Base-by-base conservation (phyloP, 2,329 filamentous ascomycete genomes). In the Aspergillus sp. region DNA sequence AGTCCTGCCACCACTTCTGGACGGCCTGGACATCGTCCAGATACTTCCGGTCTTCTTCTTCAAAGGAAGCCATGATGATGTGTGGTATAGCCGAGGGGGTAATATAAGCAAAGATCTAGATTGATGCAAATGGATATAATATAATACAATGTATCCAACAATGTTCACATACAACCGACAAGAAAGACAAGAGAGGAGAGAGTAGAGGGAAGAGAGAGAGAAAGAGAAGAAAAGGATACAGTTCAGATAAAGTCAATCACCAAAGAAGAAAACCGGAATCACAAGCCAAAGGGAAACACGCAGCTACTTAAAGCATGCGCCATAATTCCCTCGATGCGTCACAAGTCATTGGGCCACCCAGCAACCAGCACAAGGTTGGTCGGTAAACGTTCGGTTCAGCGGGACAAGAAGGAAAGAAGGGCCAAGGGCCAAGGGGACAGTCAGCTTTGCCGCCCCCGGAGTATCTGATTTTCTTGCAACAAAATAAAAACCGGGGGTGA, bases 1-100 rank as follows among this genome's bases (percentile, higher is more conserved):
- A 87, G 71, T 96, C 91, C 56, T 83, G 85, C 95, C 95, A 99
- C 95, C 95, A 99, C 78, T 90, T 81, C 86, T 97, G 91, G 68
- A 98, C 89, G 67, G 90, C 87, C 71, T 89, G 87, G 62, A 98
- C 92, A 76, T 99, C 95, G 68, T 89, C 85, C 72, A 87, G 84
- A 80, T 90, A 97, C 72, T 88, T 80, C 70, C 90, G 78, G 77
- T 93, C 89, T 72, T 92, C 89, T 23, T 89, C 85, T 60, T 90
- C 86, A 64, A 81, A 64, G 48, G 72, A 74, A 67, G 76, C 69
- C 78, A 81, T 81, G 32, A 32, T 60, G 50, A 30, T 66, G 67
- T 36, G 3, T 54, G 25, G 28, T 10, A 13, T 30, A 17, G 12
- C 28, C 54, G 63, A 62, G 53, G 54, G 30, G 25, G 25, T 8